Conservation (phyloP, 257 asterid species). For the Schizonepeta tenuifolia region DNA sequence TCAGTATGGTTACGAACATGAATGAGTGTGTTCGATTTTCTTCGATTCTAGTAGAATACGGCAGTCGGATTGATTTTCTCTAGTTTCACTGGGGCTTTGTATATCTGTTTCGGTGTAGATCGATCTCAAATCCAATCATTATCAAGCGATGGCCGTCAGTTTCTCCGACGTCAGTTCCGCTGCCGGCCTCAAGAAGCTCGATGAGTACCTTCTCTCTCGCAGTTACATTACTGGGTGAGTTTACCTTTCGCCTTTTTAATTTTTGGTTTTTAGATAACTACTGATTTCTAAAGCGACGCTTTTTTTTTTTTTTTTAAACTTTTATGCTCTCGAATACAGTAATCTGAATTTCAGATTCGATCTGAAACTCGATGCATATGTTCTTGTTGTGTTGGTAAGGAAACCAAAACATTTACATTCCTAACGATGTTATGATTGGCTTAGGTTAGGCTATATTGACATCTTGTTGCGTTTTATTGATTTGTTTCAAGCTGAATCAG, state of each 20-base stretch:
- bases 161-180: slow-evolving; percentile 53
- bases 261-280: background rate
- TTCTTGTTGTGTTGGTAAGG: too few relatives aligned
- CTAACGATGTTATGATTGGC: background rate
- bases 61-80: background rate
- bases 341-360: background rate
- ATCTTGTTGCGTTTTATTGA: background rate
- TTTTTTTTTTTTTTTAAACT: background rate
- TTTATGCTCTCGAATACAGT: background rate
- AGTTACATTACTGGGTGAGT: slow-evolving; percentile 90
- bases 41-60: background rate
- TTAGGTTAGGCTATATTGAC: background rate
- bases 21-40: background rate
- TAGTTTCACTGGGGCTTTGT: background rate
- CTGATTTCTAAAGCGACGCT: background rate
- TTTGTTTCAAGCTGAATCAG: background rate
- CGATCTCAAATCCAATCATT: slow-evolving; percentile 11
- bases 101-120: background rate
- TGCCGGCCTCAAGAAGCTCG: slow-evolving; percentile 86
- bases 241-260: background rate
- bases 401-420: background rate
- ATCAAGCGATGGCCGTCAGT: slow-evolving; percentile 64
- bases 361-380: background rate
- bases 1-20: background rate
- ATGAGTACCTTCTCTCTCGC: slow-evolving; percentile 79